These are phyloP conservation scores for Solanum dulcamara DNA, from an alignment of 257 asterid genomes.

Conservation along the genomic window DNA sequence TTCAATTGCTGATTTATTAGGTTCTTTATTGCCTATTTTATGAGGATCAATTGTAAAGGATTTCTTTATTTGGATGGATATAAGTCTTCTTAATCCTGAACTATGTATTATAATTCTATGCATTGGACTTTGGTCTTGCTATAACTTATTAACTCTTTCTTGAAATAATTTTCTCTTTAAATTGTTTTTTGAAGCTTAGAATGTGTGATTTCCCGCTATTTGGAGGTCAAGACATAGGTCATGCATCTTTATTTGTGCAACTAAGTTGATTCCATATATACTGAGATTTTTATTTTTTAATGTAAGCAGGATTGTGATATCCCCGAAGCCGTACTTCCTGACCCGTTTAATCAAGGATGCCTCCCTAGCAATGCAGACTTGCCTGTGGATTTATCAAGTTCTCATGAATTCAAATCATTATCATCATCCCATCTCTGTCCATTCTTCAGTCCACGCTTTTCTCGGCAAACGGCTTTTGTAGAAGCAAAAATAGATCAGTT, in stretches of 20 bases:
- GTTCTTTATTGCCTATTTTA: not conserved
- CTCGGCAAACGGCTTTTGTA: slow-evolving; percentile 17
- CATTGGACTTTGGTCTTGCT: not conserved
- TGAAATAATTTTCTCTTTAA: not conserved
- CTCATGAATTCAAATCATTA: slow-evolving; percentile 20
- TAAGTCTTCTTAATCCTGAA: not conserved
- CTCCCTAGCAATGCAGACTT: slow-evolving; percentile 14
- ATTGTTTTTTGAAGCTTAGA: not conserved
- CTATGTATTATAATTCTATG: not conserved
- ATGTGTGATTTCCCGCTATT: not conserved
- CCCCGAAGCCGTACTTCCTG: slow-evolving; percentile 75
- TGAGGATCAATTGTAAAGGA: not conserved
- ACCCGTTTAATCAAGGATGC: slow-evolving; percentile 34
- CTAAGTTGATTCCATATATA: not conserved
- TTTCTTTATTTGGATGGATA: not conserved
- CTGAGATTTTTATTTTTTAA: slow-evolving; percentile 8
- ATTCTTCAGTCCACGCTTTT: slow-evolving; percentile 24
- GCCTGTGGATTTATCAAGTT: slow-evolving; percentile 15
- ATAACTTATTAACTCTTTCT: not conserved
- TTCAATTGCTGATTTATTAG: not conserved
- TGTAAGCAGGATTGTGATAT: slow-evolving; percentile 41
- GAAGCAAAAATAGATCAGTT: slow-evolving; percentile 25
- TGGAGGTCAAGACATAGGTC: not conserved
- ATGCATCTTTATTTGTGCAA: not conserved
- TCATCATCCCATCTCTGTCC: slow-evolving; percentile 50